Conservation (phyloP, 179 eudicot species). For the Sideroxylon spinosum region DNA sequence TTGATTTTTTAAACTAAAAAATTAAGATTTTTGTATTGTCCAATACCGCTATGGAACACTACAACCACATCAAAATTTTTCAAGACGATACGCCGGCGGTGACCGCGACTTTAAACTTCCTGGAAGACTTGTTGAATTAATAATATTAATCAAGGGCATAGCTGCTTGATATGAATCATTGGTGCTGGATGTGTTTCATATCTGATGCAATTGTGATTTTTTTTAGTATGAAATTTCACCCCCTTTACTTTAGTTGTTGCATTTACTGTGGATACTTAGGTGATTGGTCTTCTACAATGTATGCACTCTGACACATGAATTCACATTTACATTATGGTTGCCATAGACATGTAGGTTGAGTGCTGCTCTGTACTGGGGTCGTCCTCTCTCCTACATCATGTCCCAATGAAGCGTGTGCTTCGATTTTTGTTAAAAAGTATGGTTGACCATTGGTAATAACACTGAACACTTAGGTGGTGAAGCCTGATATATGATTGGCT, state of each 20-base stretch:
- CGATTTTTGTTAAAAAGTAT: neutral
- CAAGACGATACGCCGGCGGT: too few species aligned
- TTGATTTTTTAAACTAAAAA: too few species aligned
- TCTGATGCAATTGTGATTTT: too few species aligned
- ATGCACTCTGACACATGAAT: neutral
- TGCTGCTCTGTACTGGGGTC: neutral
- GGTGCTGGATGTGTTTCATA: too few species aligned
- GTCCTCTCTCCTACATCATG: neutral
- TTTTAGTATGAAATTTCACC: too few species aligned
- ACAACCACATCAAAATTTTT: too few species aligned
- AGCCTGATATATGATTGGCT: neutral
- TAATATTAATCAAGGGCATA: too few species aligned
- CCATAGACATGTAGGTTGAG: neutral
- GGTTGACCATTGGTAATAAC: neutral
- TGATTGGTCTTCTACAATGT: neutral
- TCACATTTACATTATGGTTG: neutral
- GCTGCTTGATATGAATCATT: too few species aligned
- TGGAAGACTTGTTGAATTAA: too few species aligned
- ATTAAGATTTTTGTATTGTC: too few species aligned
- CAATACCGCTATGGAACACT: too few species aligned
- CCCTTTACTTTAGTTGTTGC: neutral
- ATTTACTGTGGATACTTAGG: neutral
- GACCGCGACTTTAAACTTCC: too few species aligned
- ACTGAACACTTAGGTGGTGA: neutral
- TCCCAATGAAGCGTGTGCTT: neutral